A percentile compares a stretch with the other conserved stretches of the same genome.
Conservation (phyloP, 176 grass and related monocot genomes). For the Phragmites australis region DNA sequence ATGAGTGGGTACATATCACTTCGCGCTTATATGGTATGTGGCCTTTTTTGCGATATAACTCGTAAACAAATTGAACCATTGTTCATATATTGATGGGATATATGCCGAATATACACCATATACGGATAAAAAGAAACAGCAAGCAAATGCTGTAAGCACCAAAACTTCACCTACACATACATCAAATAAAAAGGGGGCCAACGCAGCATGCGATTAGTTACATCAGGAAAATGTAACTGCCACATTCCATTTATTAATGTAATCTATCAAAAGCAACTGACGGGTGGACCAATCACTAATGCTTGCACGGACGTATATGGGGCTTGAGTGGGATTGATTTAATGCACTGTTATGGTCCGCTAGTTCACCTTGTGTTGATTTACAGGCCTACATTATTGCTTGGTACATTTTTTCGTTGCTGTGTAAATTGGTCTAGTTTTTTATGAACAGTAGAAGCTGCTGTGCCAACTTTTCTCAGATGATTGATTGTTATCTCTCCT, state of each 20-base stretch:
- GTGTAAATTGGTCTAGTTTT: background rate
- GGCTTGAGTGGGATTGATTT: slow-evolving; percentile 18
- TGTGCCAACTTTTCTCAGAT: background rate
- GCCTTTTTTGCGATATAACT: background rate
- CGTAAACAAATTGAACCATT: background rate
- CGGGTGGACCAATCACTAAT: slow-evolving; percentile 4
- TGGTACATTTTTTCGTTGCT: slow-evolving; percentile 18
- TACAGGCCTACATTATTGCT: slow-evolving; percentile 8
- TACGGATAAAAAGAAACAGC: background rate
- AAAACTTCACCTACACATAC: slow-evolving; percentile 14
- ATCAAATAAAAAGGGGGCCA: slow-evolving; percentile 25
- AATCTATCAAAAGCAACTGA: background rate
- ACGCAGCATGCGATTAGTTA: background rate
- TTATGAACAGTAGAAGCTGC: slow-evolving; percentile 22
- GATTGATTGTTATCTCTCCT: slow-evolving; percentile 24
- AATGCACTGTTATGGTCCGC: background rate
- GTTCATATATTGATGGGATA: slow-evolving; percentile 22
- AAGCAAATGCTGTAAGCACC: background rate
- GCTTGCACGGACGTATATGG: slow-evolving; percentile 5
- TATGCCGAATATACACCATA: slow-evolving; percentile 24
- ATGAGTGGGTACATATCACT: background rate
- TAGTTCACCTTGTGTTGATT: slow-evolving; percentile 25
- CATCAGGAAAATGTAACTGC: background rate
- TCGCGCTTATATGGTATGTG: slow-evolving; percentile 5
- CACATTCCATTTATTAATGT: background rate